phyloP scores from a whole-genome alignment of 83 land plant genomes.

The Thuja plicata region DNA sequence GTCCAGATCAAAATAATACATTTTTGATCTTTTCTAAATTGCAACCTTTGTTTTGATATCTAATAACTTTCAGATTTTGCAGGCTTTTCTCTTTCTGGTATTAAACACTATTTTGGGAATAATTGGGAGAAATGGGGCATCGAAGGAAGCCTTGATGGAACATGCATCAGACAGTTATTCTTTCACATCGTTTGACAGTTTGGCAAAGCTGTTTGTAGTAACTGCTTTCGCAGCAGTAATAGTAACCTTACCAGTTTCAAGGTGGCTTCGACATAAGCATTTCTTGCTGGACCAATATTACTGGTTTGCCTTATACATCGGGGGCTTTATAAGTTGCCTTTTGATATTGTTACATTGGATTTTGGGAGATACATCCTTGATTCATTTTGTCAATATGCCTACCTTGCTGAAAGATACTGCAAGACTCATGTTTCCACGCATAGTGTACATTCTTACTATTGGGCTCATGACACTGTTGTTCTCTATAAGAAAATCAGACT shows the following conservation, averaged over 20 bases:
- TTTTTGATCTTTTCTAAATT: background rate
- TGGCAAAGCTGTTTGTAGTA: conserved; percentile 15
- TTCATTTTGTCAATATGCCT: conserved; percentile 1
- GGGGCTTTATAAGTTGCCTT: conserved; percentile 40
- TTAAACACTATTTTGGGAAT: conserved; percentile 29
- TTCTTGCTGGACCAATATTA: conserved; percentile 9
- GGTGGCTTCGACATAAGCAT: conserved; percentile 21
- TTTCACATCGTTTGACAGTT: conserved; percentile 16
- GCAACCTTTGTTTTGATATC: background rate
- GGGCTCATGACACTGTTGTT: conserved; percentile 25
- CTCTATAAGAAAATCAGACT: background rate
- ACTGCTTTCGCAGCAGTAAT: conserved; percentile 20
- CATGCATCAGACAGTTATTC: conserved; percentile 9
- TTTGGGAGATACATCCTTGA: conserved; percentile 27
- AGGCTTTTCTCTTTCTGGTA: conserved; percentile 40
- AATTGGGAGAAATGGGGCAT: conserved; percentile 32
- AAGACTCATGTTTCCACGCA: conserved; percentile 33
- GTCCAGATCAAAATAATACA: background rate
- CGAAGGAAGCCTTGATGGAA: conserved; percentile 43
- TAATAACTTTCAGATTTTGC: conserved; percentile 17
- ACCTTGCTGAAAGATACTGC: conserved; percentile 20
- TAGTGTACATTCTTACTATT: conserved; percentile 42
- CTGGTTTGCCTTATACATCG: conserved; percentile 19
- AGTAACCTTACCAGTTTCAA: conserved; percentile 22
- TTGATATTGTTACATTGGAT: conserved; percentile 50